phyloP scores from a whole-genome alignment of 2,329 filamentous ascomycete species.

The Cercospora beticola region DNA sequence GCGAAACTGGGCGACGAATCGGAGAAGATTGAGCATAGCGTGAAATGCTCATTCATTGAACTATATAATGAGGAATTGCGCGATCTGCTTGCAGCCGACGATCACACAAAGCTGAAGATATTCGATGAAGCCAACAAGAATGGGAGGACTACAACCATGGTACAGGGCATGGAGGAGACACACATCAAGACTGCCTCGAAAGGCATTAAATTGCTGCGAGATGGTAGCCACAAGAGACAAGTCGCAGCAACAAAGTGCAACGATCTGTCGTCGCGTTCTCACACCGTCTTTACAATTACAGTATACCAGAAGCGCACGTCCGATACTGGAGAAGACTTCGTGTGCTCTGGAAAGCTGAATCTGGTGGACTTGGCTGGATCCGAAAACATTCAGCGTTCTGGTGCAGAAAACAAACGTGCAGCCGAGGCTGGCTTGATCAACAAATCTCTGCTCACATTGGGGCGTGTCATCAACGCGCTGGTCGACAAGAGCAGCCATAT shows the following conservation, averaged over 20 bases:
- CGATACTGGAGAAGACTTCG: constrained; percentile 83
- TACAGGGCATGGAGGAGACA: constrained; percentile 97
- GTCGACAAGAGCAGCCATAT: constrained; percentile 90
- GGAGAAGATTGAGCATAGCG: constrained; percentile 74
- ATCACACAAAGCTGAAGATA: constrained; percentile 85
- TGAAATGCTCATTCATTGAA: constrained; percentile 98
- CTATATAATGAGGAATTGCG: constrained; percentile 97
- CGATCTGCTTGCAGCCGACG: constrained; percentile 80
- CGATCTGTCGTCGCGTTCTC: constrained; percentile 92
- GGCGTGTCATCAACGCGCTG: constrained; percentile 94
- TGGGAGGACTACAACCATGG: constrained; percentile 79
- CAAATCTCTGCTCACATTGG: constrained; percentile 91
- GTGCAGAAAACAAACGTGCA: constrained; percentile 96
- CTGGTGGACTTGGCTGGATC: constrained; percentile 95
- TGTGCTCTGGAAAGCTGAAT: constrained; percentile 91
- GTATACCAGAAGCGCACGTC: constrained; percentile 80
- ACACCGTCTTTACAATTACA: constrained; percentile 96
- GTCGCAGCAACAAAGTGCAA: constrained; percentile 99
- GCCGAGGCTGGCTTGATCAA: constrained; percentile 96
- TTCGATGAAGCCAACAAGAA: constrained; percentile 87
- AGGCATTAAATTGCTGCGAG: constrained; percentile 83
- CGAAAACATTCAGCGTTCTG: constrained; percentile 95
- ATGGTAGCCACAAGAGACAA: constrained; percentile 89
- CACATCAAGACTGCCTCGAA: constrained; percentile 83
- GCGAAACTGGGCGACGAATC: constrained; percentile 68